Evolutionary conservation across 768 basidiomycete genomes (phyloP).

Genomic region (Podaxis carcinomalis): DNA sequence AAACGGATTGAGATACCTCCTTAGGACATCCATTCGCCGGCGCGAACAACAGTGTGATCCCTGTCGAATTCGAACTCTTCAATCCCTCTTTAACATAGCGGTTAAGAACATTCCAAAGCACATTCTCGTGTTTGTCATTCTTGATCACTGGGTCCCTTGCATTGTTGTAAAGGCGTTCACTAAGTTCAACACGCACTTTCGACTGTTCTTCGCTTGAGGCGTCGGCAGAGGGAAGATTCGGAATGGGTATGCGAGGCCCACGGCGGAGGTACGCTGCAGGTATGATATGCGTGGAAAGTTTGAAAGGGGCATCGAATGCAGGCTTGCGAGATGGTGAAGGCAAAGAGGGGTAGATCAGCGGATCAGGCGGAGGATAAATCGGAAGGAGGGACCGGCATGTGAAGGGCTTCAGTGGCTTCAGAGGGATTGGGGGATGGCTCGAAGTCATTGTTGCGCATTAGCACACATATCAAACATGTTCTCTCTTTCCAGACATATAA

Average conservation of each 20-base stretch:
- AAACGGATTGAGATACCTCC: constrained; percentile 47
- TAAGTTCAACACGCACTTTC: not conserved
- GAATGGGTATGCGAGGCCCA: constrained; percentile 36
- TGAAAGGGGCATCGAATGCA: constrained; percentile 31
- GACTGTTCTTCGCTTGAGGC: constrained; percentile 32
- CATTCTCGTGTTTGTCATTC: constrained; percentile 32
- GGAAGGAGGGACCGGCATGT: constrained; percentile 15
- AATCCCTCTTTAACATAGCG: constrained; percentile 49
- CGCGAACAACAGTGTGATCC: constrained; percentile 68
- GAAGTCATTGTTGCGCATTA: not conserved
- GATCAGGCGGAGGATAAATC: constrained; percentile 33
- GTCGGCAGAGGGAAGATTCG: constrained; percentile 22
- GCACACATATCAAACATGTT: not conserved
- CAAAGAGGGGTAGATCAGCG: constrained; percentile 27
- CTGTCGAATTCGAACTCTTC: constrained; percentile 21
- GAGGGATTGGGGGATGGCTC: constrained; percentile 4
- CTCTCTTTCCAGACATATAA: not conserved
- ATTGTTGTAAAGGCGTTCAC: constrained; percentile 16
- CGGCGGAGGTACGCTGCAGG: constrained; percentile 50
- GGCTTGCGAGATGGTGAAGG: constrained; percentile 35
- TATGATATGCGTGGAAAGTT: constrained; percentile 48
- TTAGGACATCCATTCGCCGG: constrained; percentile 90
- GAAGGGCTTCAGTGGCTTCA: constrained; percentile 18
- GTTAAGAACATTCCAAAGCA: constrained; percentile 61
- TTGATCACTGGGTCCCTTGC: constrained; percentile 25